Evolutionary conservation across 1,284 basidiomycete genomes (phyloP).

Genomic region (Cryptococcus maquisensis): DNA sequence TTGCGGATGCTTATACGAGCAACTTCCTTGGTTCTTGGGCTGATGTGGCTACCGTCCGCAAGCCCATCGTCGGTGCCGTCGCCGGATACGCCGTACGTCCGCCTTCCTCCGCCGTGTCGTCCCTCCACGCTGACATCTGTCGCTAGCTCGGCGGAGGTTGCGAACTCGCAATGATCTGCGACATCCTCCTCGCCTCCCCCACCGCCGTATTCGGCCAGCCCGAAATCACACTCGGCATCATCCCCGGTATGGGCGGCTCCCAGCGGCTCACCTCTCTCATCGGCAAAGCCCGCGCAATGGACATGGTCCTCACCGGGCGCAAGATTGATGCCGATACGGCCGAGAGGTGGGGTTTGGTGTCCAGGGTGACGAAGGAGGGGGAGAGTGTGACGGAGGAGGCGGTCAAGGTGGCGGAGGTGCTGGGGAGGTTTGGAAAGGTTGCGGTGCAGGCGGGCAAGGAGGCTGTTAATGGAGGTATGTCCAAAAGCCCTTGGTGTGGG

Average conservation of each 20-base stretch:
- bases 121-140: not conserved
- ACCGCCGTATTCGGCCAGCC: conserved; percentile 94
- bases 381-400: conserved; percentile 86
- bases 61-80: conserved; percentile 94
- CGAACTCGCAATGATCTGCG: conserved; percentile 90
- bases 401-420: conserved; percentile 70
- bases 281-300: conserved; percentile 95
- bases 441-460: conserved; percentile 92
- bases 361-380: conserved; percentile 70
- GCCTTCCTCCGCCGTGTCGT: not conserved
- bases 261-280: conserved; percentile 72
- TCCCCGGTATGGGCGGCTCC: conserved; percentile 62
- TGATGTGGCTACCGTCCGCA: conserved; percentile 67
- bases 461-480: conserved; percentile 81
- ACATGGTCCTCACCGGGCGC: conserved; percentile 84
- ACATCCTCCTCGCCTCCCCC: conserved; percentile 92
- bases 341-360: conserved; percentile 77
- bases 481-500: not conserved
- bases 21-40: conserved; percentile 90
- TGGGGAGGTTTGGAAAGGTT: conserved; percentile 79
- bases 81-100: conserved; percentile 83
- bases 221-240: conserved; percentile 95
- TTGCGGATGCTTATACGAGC: conserved; percentile 78
- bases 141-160: conserved; percentile 86
- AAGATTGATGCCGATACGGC: conserved; percentile 78